These are phyloP conservation scores for Xylaria flabelliformis DNA, from an alignment of 495 filamentous ascomycete genomes.

Conservation along the genomic window DNA sequence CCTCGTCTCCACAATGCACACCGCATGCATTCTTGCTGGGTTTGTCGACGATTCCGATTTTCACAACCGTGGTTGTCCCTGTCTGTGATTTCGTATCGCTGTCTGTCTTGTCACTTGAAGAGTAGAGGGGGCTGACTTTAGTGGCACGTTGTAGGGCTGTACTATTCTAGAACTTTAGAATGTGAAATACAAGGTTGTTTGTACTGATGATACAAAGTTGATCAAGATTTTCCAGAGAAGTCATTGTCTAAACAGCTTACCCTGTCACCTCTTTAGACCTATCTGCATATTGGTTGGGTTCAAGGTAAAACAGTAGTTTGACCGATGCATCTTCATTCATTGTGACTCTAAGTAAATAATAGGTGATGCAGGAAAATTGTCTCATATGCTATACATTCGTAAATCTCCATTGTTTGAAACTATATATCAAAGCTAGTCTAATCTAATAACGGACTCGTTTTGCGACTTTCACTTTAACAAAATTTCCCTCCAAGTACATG, in stretches of 20 bases:
- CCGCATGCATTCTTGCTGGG: background rate
- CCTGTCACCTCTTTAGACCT: background rate
- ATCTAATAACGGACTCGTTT: background rate
- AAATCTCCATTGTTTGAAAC: background rate
- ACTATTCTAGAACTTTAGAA: background rate
- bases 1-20: background rate
- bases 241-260: background rate
- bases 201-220: background rate
- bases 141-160: slow-evolving; percentile 23
- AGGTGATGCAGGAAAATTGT: background rate
- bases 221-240: background rate
- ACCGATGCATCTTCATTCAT: background rate
- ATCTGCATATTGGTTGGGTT: background rate
- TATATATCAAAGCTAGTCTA: background rate
- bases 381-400: background rate
- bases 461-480: background rate
- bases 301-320: background rate
- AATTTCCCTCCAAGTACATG: too few species aligned
- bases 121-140: background rate
- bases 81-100: background rate
- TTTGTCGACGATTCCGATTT: slow-evolving; percentile 11
- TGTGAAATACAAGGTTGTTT: background rate
- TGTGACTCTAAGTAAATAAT: background rate
- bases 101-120: background rate
- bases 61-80: background rate